Base-by-base conservation (phyloP, 352 stramenopile genomes). In the Globisporangium carolinianum region DNA sequence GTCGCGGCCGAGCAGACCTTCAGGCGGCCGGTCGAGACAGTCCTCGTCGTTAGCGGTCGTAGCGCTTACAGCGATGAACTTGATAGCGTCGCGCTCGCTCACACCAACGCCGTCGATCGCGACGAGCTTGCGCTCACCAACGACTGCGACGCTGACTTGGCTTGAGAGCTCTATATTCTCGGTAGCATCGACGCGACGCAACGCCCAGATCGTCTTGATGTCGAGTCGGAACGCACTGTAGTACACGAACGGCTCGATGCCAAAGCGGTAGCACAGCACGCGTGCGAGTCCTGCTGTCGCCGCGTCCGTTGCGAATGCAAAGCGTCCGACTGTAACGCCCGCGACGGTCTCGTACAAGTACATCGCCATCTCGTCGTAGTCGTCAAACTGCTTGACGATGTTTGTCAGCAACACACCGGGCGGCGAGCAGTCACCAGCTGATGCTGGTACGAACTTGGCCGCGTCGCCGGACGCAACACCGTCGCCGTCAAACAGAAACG, bases 321-420 rank as follows among this genome's bases (percentile, higher is more conserved):
- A 87, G 39, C 60, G 73, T 1, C 76, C 77, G 4, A 74, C 66
- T 1, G 79, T 81, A 3, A 77, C 64, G 0, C 58, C 62, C 0
- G 55, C 47, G 6, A 74, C 69, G 43, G 75, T 79, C 46, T 86
- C 73, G 48, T 89, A 89, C 42, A 89, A n/a, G 57, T 81, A 87
- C 61, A 87, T 79, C 4, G 76, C 73, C 75, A 87, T 87, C 41
- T 87, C 75, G 5, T 58, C 43, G 11, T 68, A 71, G 36, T 87
- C 70, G 36, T 89, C 79, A 45, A 83, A 89, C 43, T 87, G 75
- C 41, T 84, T 86, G 24, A 80, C 72, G 35, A 87, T 69, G 35
- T 86, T 86, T 6, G 66, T 41, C 2, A 87, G 62, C 9, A 66
- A 63, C 39, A 86, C 65, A 0, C 79, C 79, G 0, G 68, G 67